Conservation (phyloP, 805 yeast genomes). For the Metschnikowia matae region DNA sequence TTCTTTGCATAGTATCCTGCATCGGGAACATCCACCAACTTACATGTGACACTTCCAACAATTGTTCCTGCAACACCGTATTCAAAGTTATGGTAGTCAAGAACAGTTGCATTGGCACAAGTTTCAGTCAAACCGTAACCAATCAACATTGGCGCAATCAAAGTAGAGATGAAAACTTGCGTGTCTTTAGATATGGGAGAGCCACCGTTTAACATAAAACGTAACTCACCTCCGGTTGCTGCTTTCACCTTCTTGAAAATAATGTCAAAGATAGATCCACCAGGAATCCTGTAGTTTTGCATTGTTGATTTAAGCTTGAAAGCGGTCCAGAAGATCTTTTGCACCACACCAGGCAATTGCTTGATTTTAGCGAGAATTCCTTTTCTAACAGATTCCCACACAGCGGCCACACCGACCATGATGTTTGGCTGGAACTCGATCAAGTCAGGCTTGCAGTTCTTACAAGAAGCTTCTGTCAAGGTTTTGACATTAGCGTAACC, state of each 20-base stretch:
- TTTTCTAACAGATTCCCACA: conserved; percentile 93
- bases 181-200: conserved; percentile 81
- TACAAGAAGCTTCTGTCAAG: conserved; percentile 73
- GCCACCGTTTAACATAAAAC: conserved; percentile 81
- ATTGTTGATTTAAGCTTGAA: conserved; percentile 67
- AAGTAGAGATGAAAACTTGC: conserved; percentile 71
- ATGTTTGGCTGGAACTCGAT: conserved; percentile 82
- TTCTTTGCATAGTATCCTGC: conserved; percentile 88
- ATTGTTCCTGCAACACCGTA: conserved; percentile 78
- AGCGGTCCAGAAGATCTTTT: conserved; percentile 87
- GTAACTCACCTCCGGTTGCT: conserved; percentile 91
- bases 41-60: conserved; percentile 78
- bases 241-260: conserved; percentile 84
- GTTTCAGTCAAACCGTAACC: conserved; percentile 98
- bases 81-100: conserved; percentile 62
- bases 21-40: conserved; percentile 86
- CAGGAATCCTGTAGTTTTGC: conserved; percentile 66
- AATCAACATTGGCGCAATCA: conserved; percentile 80
- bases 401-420: conserved; percentile 98
- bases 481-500: conserved; percentile 96
- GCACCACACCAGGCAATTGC: conserved; percentile 59
- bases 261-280: conserved; percentile 66
- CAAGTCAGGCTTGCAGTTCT: conserved; percentile 86
- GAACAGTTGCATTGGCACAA: conserved; percentile 77
- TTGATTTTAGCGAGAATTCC: conserved; percentile 78